phyloP scores from a whole-genome alignment of 495 filamentous ascomycete species.

The Talaromyces trachyspermus region DNA sequence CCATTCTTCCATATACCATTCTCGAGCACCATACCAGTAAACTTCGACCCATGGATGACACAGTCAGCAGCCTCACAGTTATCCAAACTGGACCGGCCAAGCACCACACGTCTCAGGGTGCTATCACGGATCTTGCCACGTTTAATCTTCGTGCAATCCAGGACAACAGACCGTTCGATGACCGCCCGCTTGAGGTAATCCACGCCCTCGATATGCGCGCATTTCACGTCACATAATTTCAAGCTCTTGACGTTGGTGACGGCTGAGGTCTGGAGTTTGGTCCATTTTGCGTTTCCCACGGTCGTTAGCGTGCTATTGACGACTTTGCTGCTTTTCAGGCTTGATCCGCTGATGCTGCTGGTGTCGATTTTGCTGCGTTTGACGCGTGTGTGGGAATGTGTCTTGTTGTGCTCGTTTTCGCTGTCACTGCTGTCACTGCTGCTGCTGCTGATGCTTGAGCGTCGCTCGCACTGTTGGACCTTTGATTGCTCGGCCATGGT shows the following conservation, averaged over 20 bases:
- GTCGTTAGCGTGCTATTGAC: not conserved
- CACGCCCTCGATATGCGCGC: too few species aligned
- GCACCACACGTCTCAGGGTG: not conserved
- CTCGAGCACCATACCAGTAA: not conserved
- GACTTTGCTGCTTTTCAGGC: not conserved
- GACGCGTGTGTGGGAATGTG: too few species aligned
- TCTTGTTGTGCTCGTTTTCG: too few species aligned
- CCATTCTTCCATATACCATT: slow-evolving; percentile 6
- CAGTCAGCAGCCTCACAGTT: not conserved
- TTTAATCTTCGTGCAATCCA: not conserved
- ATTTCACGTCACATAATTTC: not conserved
- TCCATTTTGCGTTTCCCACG: not conserved
- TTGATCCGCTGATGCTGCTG: not conserved
- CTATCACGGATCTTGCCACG: not conserved
- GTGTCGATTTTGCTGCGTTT: not conserved
- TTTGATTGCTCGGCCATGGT: too few species aligned
- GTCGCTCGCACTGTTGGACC: too few species aligned
- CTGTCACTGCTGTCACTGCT: too few species aligned
- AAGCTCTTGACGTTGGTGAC: not conserved
- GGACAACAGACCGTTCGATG: too few species aligned
- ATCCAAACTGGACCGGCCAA: not conserved
- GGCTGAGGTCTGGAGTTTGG: not conserved
- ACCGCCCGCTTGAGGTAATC: too few species aligned
- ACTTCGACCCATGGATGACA: not conserved
- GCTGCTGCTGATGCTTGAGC: too few species aligned